phyloP scores from a whole-genome alignment of 2,329 filamentous ascomycete genomes.

The Arthrobotrys conoides region DNA sequence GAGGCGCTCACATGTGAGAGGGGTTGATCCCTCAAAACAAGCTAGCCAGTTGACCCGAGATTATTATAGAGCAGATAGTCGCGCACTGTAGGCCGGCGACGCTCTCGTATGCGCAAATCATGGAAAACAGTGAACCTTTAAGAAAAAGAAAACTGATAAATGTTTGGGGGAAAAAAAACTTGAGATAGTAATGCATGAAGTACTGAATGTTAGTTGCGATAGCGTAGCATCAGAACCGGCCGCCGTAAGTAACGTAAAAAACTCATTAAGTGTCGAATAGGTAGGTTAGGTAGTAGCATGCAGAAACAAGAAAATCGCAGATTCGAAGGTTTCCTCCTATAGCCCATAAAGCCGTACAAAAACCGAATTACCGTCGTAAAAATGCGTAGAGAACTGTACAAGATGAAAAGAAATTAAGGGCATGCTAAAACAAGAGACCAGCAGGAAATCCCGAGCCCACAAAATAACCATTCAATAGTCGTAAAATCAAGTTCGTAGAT shows the following conservation, averaged over 20 bases:
- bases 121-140: constrained; percentile 24
- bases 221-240: constrained; percentile 15
- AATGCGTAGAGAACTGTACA: constrained; percentile 31
- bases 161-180: constrained; percentile 1
- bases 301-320: constrained; percentile 32
- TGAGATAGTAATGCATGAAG: constrained; percentile 28
- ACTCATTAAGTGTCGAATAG: constrained; percentile 1
- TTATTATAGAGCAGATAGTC: constrained; percentile 56
- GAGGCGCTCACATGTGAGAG: constrained; percentile 26
- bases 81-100: constrained; percentile 50
- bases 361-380: constrained; percentile 16
- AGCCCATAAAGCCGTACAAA: constrained; percentile 47
- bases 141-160: constrained; percentile 8
- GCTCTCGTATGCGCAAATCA: constrained; percentile 45
- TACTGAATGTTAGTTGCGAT: constrained; percentile 17
- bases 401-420: constrained; percentile 35
- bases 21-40: constrained; percentile 22
- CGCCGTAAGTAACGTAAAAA: constrained; percentile 17
- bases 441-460: constrained; percentile 24
- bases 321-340: constrained; percentile 44
- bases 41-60: constrained; percentile 17
- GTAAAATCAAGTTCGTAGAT: constrained; percentile 14
- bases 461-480: constrained; percentile 20
- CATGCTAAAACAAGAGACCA: constrained; percentile 27
- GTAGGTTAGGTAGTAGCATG: constrained; percentile 43